Evolutionary conservation across 164 flowering plant genomes (phyloP), one percentile per base, ranked within the genome.

Genomic region (Tetracentron sinense): DNA sequence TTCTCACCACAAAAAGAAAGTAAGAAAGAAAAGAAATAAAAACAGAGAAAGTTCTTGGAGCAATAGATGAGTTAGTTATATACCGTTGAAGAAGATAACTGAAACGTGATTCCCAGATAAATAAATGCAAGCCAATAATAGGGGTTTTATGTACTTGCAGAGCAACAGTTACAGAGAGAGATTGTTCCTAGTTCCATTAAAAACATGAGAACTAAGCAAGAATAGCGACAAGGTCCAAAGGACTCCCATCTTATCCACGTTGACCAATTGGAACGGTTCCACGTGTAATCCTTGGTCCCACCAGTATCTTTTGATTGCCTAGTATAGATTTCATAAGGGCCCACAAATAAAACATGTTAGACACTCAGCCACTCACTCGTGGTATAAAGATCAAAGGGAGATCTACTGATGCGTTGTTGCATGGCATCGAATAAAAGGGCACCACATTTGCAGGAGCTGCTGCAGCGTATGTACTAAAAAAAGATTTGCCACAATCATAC

Each of bases 241-340:
- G 17, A 19, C 21, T 23, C 38, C 21, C 27, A 42, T 66, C 75
- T 72, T 72, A 72, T 72, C 75, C 48, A 22, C 51, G 65, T 49
- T 59, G 69, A 28, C 46, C 75, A 71, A 72, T 42, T 67, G 5
- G 21, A 14, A 3, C 2, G 4, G 0, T 54, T 46, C 71, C 75
- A 59, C 65, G 65, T 62, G 51, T 17, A 31, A 31, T 3, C 6
- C 35, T 7, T 14, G n/a, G 58, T 17, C 16, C 30, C 19, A 27
- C 57, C n/a, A 26, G 7, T n/a, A 54, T 27, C 11, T 54, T 53
- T 19, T 54, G 33, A 54, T 54, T 27, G 33, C 57, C 57, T 20
- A 54, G 0, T 22, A 14, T 49, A 8, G 53, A 19, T 49, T 49
- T n/a, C n/a, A 22, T 23, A 12, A n/a, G 53, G 53, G 53, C 53